Percentiles rank a stretch among this genome's conserved stretches.
Evolutionary conservation across 1,139 yeast genomes (phyloP).

Genomic region (Yamadazyma aaseri): DNA sequence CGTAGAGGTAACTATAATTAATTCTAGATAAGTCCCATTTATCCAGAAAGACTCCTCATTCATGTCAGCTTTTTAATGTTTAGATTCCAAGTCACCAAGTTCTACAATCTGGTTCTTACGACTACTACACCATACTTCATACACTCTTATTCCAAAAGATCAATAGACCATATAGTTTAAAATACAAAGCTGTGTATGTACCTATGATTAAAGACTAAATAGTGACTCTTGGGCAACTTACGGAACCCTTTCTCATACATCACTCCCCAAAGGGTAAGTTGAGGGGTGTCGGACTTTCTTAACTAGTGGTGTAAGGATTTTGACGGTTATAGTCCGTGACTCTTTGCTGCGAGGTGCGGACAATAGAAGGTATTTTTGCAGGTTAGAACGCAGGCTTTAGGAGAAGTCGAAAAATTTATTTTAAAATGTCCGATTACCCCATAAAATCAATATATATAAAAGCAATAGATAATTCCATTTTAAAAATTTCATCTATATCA

Average conservation of each 20-base stretch:
- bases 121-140: neutral
- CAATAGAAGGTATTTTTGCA: neutral
- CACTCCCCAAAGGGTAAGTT: neutral
- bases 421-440: neutral
- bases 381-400: constrained; percentile 2
- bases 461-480: neutral
- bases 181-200: neutral
- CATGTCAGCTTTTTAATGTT: neutral
- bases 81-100: neutral
- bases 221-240: too few species aligned
- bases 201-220: too few species aligned
- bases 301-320: too few species aligned
- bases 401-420: constrained; percentile 1
- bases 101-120: too few species aligned
- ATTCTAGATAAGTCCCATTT: neutral
- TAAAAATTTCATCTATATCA: too few species aligned
- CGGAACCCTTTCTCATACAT: neutral
- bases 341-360: constrained; percentile 1
- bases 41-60: neutral
- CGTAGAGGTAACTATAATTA: too few species aligned
- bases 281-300: neutral
- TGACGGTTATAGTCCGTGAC: neutral
- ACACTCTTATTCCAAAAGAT: neutral
- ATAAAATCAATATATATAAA: neutral
- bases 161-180: too few species aligned